These are phyloP conservation scores for Meredithiella fracta DNA, from an alignment of 2,329 filamentous ascomycete genomes.

Conservation along the genomic window DNA sequence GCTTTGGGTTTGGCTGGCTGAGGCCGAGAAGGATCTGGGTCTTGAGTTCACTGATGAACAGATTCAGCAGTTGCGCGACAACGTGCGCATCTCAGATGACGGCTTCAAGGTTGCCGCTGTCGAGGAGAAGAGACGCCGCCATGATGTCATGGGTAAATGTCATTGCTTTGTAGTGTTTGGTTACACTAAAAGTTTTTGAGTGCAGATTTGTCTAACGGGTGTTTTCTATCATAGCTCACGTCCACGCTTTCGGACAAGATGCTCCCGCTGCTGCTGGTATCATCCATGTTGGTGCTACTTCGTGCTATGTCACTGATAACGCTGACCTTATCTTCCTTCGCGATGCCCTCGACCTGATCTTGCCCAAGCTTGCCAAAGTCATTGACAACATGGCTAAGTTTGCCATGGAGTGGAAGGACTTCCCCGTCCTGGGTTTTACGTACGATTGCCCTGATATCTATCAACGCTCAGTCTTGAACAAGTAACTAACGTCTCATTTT, in stretches of 20 bases:
- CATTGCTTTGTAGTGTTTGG: neutral
- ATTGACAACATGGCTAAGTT: constrained; percentile 59
- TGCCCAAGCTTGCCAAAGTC: constrained; percentile 63
- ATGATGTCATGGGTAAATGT: constrained; percentile 23
- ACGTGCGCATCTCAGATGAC: constrained; percentile 58
- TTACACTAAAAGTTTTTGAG: no score
- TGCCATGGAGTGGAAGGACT: constrained; percentile 52
- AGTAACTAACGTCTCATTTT: constrained; percentile 3
- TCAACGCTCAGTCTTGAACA: neutral
- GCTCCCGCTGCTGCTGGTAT: constrained; percentile 67
- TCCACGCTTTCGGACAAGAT: constrained; percentile 56
- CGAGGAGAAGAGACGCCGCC: constrained; percentile 58
- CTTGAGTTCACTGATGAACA: constrained; percentile 58
- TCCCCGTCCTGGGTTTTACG: constrained; percentile 15
- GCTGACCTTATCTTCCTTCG: constrained; percentile 55
- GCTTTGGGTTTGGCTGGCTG: constrained; percentile 72
- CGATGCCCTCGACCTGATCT: constrained; percentile 53
- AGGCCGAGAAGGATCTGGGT: constrained; percentile 66
- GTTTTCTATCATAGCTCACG: constrained; percentile 27
- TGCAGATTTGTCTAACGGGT: constrained; percentile 28
- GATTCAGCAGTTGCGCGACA: constrained; percentile 57
- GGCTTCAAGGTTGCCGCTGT: constrained; percentile 59
- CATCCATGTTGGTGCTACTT: constrained; percentile 58
- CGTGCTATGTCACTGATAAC: constrained; percentile 53
- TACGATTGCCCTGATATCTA: neutral